Percentiles rank a stretch among this genome's conserved stretches.
Conservation (phyloP, 495 filamentous ascomycete genomes). For the Neurospora pannonica region DNA sequence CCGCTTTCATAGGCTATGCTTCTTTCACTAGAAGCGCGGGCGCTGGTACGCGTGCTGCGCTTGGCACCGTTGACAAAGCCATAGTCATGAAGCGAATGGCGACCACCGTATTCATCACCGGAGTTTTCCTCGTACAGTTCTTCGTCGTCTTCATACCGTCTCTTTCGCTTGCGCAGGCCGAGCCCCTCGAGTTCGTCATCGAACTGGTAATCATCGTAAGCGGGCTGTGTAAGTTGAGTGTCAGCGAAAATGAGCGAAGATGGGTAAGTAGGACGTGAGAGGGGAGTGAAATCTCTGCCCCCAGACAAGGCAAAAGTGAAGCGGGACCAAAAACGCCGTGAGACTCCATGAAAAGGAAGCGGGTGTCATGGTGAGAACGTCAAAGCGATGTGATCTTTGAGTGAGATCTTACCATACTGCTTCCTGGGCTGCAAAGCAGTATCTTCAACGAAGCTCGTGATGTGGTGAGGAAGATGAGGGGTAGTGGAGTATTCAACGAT, state of each 20-base stretch:
- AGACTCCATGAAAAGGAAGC: neutral
- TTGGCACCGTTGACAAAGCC: neutral
- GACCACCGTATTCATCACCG: neutral
- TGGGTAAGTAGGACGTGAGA: neutral
- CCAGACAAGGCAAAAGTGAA: neutral
- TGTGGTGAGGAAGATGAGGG: neutral
- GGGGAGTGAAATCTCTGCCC: neutral
- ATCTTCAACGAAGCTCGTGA: neutral
- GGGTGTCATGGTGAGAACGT: neutral
- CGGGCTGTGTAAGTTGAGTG: neutral
- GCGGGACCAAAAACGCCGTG: neutral
- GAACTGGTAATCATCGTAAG: neutral
- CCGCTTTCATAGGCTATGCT: neutral
- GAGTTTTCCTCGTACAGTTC: constrained; percentile 21
- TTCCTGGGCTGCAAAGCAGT: neutral
- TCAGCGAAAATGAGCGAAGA: neutral
- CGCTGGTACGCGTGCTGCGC: constrained; percentile 16
- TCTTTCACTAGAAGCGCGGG: constrained; percentile 3
- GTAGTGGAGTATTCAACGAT: neutral
- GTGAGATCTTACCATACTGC: neutral
- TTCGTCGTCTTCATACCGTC: constrained; percentile 20
- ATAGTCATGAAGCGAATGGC: neutral
- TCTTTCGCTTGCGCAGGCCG: constrained; percentile 14
- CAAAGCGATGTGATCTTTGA: neutral
- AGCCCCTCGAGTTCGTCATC: constrained; percentile 8